Evolutionary conservation across 176 grass and related monocot genomes (phyloP).

Genomic region (Triticum dicoccoides): DNA sequence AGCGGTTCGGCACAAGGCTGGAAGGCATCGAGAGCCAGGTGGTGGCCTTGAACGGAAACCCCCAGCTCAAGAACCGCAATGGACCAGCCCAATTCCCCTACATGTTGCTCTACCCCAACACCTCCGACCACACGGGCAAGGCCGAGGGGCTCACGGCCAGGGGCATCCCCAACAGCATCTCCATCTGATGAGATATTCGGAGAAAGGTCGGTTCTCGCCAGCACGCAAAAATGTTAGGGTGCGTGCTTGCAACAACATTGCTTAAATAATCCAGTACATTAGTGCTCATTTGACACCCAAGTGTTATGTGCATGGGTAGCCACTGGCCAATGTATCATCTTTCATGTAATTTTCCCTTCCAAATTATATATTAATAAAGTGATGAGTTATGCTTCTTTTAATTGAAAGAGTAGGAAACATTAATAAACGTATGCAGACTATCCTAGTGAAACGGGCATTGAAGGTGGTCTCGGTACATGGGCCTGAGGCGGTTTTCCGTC

Average conservation of each 20-base stretch:
- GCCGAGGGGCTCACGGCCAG: constrained; percentile 24
- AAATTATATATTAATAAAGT: background rate
- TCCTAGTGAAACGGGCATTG: too few species aligned
- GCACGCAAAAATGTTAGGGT: background rate
- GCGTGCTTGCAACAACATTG: background rate
- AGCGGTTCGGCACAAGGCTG: constrained; percentile 13
- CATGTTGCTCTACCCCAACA: constrained; percentile 48
- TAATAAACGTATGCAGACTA: too few species aligned
- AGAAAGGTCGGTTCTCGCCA: background rate
- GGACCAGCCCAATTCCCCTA: constrained; percentile 41
- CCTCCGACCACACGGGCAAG: constrained; percentile 25
- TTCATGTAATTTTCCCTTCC: background rate
- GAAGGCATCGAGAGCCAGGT: constrained; percentile 25
- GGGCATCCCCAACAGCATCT: constrained; percentile 53
- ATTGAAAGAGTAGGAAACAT: too few species aligned
- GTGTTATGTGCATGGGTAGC: background rate
- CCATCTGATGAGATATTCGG: constrained; percentile 21
- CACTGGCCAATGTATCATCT: too few species aligned
- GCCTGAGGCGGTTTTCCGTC: too few species aligned
- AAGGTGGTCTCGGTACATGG: too few species aligned
- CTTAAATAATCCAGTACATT: background rate
- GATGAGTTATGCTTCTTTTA: background rate
- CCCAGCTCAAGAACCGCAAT: constrained; percentile 27
- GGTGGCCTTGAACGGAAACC: constrained; percentile 13
- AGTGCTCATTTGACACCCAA: background rate